Evolutionary conservation across 345 rosid genomes (phyloP), one percentile per base, ranked within the genome.

Genomic region (Salix udensis): DNA sequence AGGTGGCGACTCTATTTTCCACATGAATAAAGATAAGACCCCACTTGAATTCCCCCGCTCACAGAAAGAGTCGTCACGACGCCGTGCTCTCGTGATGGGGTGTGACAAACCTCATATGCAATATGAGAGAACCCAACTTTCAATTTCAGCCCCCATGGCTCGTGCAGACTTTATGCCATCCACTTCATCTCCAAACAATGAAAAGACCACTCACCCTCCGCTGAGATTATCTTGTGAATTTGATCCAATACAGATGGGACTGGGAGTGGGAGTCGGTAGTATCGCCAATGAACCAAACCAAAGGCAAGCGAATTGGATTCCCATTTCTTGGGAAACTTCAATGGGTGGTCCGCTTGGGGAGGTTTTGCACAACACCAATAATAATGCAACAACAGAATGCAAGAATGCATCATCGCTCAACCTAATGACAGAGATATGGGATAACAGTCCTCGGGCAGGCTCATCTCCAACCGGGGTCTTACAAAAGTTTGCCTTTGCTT

Each of bases 391-490:
- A 0, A 87, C 68, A 0, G 89, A 86, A 5, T 65, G 86, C 74
- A 86, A 85, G 82, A 85, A 76, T 69, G 70, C 88, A 1, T 82
- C 91, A 4, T 86, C 83, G 1, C 84, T 89, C 30, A 85, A 88
- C 76, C 85, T 87, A 7, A 80, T 86, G 89, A 79, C 79, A 0
- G 88, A 86, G 66, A 87, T 88, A 64, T 87, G 95, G 90, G 91
- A 88, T 13, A 74, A 65, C 28, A 89, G 90, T 74, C 86, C 88
- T 42, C 82, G 80, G 65, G 1, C 85, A 40, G 81, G 87, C 74
- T 89, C 92, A 23, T 92, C 98, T 14, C 97, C 97, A 0, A 90
- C 90, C 0, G 98, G 97, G 1, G 98, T 96, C n/a, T 67, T 93
- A 64, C 97, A 89, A 65, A 96, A 89, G 84, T 77, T 91, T 15